Conservation (phyloP, 1,284 basidiomycete genomes). For the Ustilago hordei region DNA sequence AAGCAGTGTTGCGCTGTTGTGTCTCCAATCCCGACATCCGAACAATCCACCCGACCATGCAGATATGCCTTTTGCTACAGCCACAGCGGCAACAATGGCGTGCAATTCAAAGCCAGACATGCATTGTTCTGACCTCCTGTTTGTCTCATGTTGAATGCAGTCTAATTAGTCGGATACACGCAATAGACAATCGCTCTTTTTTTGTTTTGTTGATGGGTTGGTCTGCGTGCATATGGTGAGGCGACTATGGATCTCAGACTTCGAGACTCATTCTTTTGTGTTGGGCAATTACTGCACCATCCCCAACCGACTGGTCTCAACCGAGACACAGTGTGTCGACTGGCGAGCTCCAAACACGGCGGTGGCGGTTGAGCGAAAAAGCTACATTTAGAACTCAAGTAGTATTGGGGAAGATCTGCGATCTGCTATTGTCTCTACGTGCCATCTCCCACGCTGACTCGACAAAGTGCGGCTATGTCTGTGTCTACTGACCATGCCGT, state of each 20-base stretch:
- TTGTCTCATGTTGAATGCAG: not conserved
- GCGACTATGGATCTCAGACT: not conserved
- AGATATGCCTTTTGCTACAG: no score
- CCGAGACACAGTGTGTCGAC: not conserved
- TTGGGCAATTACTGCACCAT: not conserved
- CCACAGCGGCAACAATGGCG: not conserved
- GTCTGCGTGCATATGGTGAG: not conserved
- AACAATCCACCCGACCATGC: no score
- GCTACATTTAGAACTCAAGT: not conserved
- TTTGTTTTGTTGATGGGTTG: not conserved
- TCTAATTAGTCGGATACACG: not conserved
- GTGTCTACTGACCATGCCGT: not conserved
- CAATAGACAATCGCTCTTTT: not conserved
- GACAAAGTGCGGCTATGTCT: not conserved
- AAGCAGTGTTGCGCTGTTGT: no score
- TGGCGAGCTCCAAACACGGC: not conserved
- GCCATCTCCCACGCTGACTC: not conserved
- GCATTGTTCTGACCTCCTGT: not conserved
- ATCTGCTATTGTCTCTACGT: not conserved
- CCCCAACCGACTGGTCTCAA: not conserved
- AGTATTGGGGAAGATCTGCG: not conserved
- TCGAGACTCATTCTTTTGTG: not conserved
- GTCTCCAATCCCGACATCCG: no score
- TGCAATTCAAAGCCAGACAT: not conserved
- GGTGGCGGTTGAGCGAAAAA: not conserved